These are phyloP conservation scores for Multifurca ochricompacta DNA, from an alignment of 768 basidiomycete species.

Conservation along the genomic window DNA sequence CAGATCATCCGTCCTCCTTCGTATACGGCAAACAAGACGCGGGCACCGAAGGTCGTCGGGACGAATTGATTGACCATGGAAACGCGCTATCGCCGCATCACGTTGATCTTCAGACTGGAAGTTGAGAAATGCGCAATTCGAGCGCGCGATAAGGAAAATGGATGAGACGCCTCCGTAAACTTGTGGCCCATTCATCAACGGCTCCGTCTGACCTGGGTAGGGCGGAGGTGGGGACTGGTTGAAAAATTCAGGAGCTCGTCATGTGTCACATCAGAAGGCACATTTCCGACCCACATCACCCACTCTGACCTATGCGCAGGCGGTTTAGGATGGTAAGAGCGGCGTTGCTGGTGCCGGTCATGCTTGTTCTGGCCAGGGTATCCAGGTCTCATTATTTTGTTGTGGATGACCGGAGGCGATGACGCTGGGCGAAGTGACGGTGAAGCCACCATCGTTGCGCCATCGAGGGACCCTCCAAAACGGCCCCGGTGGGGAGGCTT, in stretches of 20 bases:
- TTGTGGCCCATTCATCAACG: conserved; percentile 12
- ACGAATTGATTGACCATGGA: conserved; percentile 66
- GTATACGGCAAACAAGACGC: conserved; percentile 73
- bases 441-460: background rate
- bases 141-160: conserved; percentile 91
- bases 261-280: conserved; percentile 72
- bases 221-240: conserved; percentile 29
- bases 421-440: background rate
- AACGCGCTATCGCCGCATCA: conserved; percentile 56
- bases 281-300: conserved; percentile 97
- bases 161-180: conserved; percentile 57
- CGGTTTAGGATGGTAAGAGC: conserved; percentile 61
- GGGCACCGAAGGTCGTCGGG: conserved; percentile 66
- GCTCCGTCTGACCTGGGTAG: background rate
- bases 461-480: background rate
- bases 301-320: conserved; percentile 75
- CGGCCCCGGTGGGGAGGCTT: background rate
- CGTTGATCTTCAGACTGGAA: conserved; percentile 60
- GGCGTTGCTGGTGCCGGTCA: conserved; percentile 30
- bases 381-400: conserved; percentile 1
- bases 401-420: background rate
- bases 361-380: background rate
- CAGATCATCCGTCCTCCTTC: conserved; percentile 76
- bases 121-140: conserved; percentile 92
- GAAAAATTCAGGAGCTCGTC: conserved; percentile 88